Evolutionary conservation across 2,329 filamentous ascomycete genomes (phyloP), one percentile per base, ranked within the genome.

Genomic region (Phialemonium atrogriseum): DNA sequence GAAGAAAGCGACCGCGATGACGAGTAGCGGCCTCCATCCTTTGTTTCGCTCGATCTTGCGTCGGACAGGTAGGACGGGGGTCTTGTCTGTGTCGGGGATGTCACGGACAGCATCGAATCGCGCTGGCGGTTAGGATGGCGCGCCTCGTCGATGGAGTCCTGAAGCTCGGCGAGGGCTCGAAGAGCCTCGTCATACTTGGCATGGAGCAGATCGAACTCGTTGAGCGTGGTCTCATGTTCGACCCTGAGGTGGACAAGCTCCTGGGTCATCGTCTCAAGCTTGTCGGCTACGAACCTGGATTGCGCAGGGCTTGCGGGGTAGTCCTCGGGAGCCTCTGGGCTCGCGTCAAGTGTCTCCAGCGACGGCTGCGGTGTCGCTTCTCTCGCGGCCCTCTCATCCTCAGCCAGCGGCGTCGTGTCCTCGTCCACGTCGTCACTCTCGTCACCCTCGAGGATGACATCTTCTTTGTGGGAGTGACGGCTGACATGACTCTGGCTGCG

Each of bases 1-100:
- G 86, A 91, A 44, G 86, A 95, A 46, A 95, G 80, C 51, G 87
- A 94, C 57, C 81, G 86, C 64, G 86, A 88, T 50, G 84, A 88
- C 59, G 83, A 84, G 51, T 66, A 70, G 60, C 76, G 76, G 58
- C 65, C 61, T 44, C 61, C 65, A 64, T 78, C 72, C 62, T 80
- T 87, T 55, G 74, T 63, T 52, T 77, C 80, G 60, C 73, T 80
- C 50, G 77, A 75, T 61, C 76, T 78, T 48, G 70, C 66, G 51
- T 87, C 80, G 40, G 78, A 86, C 74, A 91, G 80, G 79, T 91
- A 91, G 70, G 87, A 89, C 34, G 76, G 71, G 10, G 84, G 82
- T 14, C 83, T 70, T 7, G 64, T 68, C 26, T 64, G 51, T 11
- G 54, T 57, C 10, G 66, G 68, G 1, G 70, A 68, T 7, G 60